Percentiles rank a stretch among this genome's conserved stretches.
phyloP scores from a whole-genome alignment of 139 green algal genomes.

The Micractinium conductrix region DNA sequence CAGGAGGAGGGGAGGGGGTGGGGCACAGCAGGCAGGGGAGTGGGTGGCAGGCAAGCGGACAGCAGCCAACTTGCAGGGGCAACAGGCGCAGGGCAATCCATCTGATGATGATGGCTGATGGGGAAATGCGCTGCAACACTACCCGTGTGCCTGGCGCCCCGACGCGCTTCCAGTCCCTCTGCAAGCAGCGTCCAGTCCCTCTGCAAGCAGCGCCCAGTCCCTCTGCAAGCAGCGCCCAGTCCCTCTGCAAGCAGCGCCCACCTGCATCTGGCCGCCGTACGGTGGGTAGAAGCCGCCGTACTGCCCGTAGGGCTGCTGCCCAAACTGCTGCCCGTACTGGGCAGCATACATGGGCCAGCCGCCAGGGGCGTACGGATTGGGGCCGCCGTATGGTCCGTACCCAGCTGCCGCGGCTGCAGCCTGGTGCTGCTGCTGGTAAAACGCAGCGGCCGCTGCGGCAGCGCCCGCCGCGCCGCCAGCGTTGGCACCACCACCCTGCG shows the following conservation, averaged over 20 bases:
- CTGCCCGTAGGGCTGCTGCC: not conserved
- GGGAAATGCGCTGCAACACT: too few species aligned
- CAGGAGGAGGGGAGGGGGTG: not conserved
- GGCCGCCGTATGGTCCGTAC: not conserved
- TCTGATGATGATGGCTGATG: too few species aligned
- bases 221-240: too few species aligned
- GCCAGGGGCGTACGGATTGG: not conserved
- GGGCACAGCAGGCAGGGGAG: not conserved
- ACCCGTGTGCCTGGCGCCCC: too few species aligned
- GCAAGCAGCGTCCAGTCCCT: too few species aligned
- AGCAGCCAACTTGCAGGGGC: not conserved
- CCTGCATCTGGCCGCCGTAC: conserved; percentile 6
- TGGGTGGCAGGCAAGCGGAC: not conserved
- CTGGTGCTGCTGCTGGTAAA: conserved; percentile 15
- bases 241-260: too few species aligned
- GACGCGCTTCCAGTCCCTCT: too few species aligned
- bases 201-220: too few species aligned
- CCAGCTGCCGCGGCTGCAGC: not conserved
- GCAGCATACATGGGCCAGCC: conserved; percentile 9
- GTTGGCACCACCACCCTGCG: not conserved
- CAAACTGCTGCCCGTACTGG: conserved; percentile 1
- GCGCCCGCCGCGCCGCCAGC: not conserved
- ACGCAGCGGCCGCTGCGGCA: not conserved
- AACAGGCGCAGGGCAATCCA: too few species aligned
- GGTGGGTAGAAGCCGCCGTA: conserved; percentile 1